Evolutionary conservation across 108 stramenopile genomes (phyloP).

Genomic region (Cylindrotheca fusiformis): DNA sequence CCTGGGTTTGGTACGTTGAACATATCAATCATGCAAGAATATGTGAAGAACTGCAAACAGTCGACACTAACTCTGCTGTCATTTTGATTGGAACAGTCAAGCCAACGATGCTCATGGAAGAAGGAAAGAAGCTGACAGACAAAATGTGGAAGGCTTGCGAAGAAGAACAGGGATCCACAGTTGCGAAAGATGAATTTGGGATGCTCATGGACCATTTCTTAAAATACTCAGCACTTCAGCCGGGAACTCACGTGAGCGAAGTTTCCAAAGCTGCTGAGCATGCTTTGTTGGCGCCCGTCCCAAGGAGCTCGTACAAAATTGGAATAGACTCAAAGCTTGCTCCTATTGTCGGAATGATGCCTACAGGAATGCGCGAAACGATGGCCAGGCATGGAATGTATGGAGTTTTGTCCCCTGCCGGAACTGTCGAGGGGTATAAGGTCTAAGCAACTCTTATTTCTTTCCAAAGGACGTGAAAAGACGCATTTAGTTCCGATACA

Average conservation of each 20-base stretch:
- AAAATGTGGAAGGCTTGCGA: conserved; percentile 36
- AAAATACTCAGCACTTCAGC: conserved; percentile 23
- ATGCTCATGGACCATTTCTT: conserved; percentile 31
- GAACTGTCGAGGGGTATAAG: conserved; percentile 27
- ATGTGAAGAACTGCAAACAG: too few relatives aligned
- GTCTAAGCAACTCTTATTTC: too few relatives aligned
- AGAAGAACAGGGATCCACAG: conserved; percentile 5
- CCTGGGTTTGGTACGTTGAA: conserved; percentile 13
- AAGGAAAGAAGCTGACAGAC: conserved; percentile 29
- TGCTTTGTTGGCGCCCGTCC: conserved; percentile 21
- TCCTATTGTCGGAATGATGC: conserved; percentile 43
- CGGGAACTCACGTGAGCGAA: conserved; percentile 39
- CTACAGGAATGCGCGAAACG: conserved; percentile 31
- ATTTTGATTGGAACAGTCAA: conserved; percentile 35
- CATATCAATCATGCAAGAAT: too few relatives aligned
- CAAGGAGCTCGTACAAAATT: conserved; percentile 32
- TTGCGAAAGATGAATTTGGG: conserved; percentile 39
- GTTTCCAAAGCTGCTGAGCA: conserved; percentile 29
- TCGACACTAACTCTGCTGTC: too few relatives aligned
- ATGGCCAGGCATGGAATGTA: conserved; percentile 35
- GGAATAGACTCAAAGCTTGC: conserved; percentile 37
- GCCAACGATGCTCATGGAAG: conserved; percentile 41
- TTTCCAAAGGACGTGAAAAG: too few relatives aligned
- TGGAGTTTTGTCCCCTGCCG: conserved; percentile 32
- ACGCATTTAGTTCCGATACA: too few relatives aligned